phyloP scores from a whole-genome alignment of 495 filamentous ascomycete species.

The Jackrogersella minutella region DNA sequence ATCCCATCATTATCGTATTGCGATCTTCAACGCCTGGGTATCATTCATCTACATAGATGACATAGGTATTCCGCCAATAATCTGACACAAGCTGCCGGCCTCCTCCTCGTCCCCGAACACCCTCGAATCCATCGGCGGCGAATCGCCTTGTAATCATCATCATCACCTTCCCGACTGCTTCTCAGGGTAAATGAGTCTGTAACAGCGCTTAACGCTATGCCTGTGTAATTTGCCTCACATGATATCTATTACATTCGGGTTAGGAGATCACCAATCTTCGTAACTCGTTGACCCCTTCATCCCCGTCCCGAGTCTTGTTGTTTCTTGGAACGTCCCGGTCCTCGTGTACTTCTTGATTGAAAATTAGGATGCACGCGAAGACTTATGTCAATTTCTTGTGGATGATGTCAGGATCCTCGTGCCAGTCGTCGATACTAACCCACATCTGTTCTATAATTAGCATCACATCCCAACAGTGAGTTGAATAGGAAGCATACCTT shows the following conservation, averaged over 20 bases:
- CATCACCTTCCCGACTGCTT: background rate
- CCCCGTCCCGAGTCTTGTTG: background rate
- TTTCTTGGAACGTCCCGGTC: background rate
- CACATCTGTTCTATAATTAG: conserved; percentile 76
- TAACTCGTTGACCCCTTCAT: conserved; percentile 3
- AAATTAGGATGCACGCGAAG: background rate
- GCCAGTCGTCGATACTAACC: conserved; percentile 98
- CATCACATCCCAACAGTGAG: background rate
- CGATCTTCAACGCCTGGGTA: conserved; percentile 47
- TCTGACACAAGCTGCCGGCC: conserved; percentile 40
- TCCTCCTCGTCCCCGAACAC: background rate
- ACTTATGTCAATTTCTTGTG: conserved; percentile 90
- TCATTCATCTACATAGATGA: conserved; percentile 47
- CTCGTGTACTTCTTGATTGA: background rate
- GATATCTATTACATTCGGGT: conserved; percentile 18
- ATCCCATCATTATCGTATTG: conserved; percentile 12
- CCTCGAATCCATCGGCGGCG: background rate
- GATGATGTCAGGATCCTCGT: conserved; percentile 98
- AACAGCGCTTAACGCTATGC: conserved; percentile 17
- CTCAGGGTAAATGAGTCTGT: conserved; percentile 10
- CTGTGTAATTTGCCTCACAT: background rate
- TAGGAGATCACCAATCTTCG: background rate
- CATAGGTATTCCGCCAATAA: conserved; percentile 39
- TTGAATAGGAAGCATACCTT: conserved; percentile 69
- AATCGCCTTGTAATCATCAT: background rate